Conservation (phyloP, 192 early-diverging fungal genomes). For the Paraglomus brasilianum region DNA sequence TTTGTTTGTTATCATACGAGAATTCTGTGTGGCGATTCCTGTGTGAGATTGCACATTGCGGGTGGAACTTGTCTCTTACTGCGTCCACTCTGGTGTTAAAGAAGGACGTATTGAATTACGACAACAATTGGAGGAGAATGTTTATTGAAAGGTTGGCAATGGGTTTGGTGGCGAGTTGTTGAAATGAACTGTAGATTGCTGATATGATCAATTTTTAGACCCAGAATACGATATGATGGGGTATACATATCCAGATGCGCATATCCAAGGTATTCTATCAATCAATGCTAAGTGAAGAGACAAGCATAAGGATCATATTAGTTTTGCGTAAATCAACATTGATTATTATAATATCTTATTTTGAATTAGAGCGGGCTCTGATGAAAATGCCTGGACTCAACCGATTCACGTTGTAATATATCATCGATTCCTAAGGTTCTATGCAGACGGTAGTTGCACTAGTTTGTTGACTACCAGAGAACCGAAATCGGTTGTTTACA, state of each 20-base stretch:
- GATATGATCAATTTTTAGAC: slow-evolving; percentile 17
- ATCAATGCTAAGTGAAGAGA: background rate
- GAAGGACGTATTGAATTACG: slow-evolving; percentile 31
- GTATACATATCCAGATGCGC: slow-evolving; percentile 46
- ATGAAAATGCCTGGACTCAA: slow-evolving; percentile 40
- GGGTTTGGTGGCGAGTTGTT: background rate
- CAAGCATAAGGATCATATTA: background rate
- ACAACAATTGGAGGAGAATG: slow-evolving; percentile 40
- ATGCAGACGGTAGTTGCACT: slow-evolving; percentile 39
- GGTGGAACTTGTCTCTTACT: background rate
- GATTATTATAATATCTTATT: background rate
- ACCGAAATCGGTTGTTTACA: slow-evolving; percentile 32
- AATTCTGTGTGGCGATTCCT: slow-evolving; percentile 38
- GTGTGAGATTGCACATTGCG: slow-evolving; percentile 34
- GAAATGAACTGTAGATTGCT: background rate
- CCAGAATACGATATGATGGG: slow-evolving; percentile 44
- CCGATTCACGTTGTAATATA: slow-evolving; percentile 47
- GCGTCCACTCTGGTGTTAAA: slow-evolving; percentile 12
- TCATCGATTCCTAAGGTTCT: slow-evolving; percentile 46
- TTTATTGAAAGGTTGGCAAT: slow-evolving; percentile 39
- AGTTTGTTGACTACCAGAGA: slow-evolving; percentile 36
- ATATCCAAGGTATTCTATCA: slow-evolving; percentile 35
- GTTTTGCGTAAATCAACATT: background rate
- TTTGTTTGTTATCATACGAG: slow-evolving; percentile 36
- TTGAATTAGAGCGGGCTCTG: slow-evolving; percentile 32